phyloP scores from a whole-genome alignment of 192 early-diverging fungal species.

The Coemansia sp. region DNA sequence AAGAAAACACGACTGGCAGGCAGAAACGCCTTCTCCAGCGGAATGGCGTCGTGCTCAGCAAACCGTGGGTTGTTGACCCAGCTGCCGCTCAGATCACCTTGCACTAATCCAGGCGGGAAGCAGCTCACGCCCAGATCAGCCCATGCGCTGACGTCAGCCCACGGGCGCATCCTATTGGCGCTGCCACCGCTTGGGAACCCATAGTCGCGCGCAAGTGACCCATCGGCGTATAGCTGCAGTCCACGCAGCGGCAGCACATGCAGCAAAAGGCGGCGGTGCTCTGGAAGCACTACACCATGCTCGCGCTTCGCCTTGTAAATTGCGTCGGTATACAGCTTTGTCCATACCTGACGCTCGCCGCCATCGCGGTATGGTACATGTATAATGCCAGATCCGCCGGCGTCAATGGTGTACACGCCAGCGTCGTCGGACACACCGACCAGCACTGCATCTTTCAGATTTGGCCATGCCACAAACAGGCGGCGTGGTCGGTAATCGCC shows the following conservation, averaged over 20 bases:
- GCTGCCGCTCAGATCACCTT: slow-evolving; percentile 48
- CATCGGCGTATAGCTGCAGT: slow-evolving; percentile 38
- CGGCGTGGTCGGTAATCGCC: slow-evolving; percentile 36
- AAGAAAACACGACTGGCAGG: slow-evolving; percentile 73
- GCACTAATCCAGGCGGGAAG: slow-evolving; percentile 43
- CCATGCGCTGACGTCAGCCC: slow-evolving; percentile 26
- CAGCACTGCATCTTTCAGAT: slow-evolving; percentile 77
- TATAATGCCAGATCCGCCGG: slow-evolving; percentile 13
- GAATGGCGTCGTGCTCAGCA: slow-evolving; percentile 66
- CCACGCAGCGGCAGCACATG: slow-evolving; percentile 49
- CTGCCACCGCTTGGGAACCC: slow-evolving; percentile 8
- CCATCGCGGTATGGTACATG: slow-evolving; percentile 12
- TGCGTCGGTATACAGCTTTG: slow-evolving; percentile 27
- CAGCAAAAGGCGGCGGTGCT: slow-evolving; percentile 21
- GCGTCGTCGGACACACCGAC: slow-evolving; percentile 69
- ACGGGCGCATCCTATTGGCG: slow-evolving; percentile 11
- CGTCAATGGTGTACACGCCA: slow-evolving; percentile 54
- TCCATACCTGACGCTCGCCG: slow-evolving; percentile 30
- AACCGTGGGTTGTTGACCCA: slow-evolving; percentile 66
- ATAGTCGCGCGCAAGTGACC: slow-evolving; percentile 49
- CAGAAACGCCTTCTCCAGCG: slow-evolving; percentile 73
- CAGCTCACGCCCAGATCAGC: slow-evolving; percentile 23
- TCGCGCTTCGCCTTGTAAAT: slow-evolving; percentile 25
- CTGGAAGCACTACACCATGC: slow-evolving; percentile 19
- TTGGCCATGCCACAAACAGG: slow-evolving; percentile 74